phyloP scores from a whole-genome alignment of 257 asterid species.

The Solanum commersonii region DNA sequence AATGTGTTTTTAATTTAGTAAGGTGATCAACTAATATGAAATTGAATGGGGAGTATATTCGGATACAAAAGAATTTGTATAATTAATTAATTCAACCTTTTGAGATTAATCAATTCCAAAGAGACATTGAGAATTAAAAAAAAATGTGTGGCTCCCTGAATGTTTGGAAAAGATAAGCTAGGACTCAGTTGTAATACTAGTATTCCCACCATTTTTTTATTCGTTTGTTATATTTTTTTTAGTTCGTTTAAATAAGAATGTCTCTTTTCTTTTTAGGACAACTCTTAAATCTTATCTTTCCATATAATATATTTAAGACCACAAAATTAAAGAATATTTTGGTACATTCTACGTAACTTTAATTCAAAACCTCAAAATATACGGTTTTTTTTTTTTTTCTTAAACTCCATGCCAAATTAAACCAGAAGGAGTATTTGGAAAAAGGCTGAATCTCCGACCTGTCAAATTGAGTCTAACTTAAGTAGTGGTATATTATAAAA shows the following conservation, averaged over 20 bases:
- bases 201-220: no score
- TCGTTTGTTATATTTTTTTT: no score
- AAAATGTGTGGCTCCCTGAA: background rate
- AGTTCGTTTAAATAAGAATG: background rate
- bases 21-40: no score
- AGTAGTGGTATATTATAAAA: background rate
- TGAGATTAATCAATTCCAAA: background rate
- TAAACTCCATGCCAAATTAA: background rate
- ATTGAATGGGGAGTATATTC: background rate
- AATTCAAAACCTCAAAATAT: no score
- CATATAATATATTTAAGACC: rapidly evolving
- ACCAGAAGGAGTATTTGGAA: no score
- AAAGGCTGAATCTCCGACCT: background rate
- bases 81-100: background rate
- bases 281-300: no score
- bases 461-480: background rate
- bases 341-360: no score
- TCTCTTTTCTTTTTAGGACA: background rate
- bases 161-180: background rate
- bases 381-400: no score
- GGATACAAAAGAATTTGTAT: no score
- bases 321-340: rapidly evolving
- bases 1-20: no score
- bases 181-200: background rate
- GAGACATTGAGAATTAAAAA: background rate